Conservation (phyloP, 257 asterid genomes). For the Przewalskia tangutica region DNA sequence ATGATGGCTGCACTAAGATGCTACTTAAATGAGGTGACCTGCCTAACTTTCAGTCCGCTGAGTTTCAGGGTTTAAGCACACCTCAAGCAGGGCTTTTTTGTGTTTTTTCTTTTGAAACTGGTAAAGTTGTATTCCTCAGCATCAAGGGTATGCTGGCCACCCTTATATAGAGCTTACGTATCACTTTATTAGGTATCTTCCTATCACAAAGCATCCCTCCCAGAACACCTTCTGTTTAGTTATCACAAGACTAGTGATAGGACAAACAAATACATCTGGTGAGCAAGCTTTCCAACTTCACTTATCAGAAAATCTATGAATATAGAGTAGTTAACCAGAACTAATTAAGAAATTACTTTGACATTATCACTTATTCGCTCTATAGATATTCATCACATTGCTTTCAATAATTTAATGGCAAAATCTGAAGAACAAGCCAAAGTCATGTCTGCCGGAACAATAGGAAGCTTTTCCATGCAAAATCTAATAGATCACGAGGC, state of each 20-base stretch:
- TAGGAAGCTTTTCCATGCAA: conserved; percentile 2
- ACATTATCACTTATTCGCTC: not conserved
- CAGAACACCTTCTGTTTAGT: not conserved
- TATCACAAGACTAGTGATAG: not conserved
- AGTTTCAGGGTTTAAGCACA: not conserved
- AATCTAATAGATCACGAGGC: conserved; percentile 4
- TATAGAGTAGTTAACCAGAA: not conserved
- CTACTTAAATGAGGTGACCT: not conserved
- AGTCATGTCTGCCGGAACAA: not conserved
- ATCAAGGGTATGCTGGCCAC: no score
- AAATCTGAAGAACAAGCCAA: not conserved
- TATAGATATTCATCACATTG: not conserved
- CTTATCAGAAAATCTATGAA: not conserved
- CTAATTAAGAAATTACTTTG: not conserved
- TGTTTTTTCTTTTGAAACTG: no score
- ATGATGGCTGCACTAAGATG: not conserved
- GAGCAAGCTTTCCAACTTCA: not conserved
- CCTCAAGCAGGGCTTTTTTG: not conserved
- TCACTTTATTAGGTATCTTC: not conserved
- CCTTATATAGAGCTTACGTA: not conserved
- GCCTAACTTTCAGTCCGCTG: not conserved
- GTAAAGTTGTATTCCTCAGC: no score
- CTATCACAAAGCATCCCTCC: not conserved
- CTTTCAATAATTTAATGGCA: not conserved
- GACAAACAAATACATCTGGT: not conserved